A percentile compares a stretch with the other conserved stretches of the same genome.
phyloP scores from a whole-genome alignment of 768 basidiomycete genomes.

The Trametes gibbosa region DNA sequence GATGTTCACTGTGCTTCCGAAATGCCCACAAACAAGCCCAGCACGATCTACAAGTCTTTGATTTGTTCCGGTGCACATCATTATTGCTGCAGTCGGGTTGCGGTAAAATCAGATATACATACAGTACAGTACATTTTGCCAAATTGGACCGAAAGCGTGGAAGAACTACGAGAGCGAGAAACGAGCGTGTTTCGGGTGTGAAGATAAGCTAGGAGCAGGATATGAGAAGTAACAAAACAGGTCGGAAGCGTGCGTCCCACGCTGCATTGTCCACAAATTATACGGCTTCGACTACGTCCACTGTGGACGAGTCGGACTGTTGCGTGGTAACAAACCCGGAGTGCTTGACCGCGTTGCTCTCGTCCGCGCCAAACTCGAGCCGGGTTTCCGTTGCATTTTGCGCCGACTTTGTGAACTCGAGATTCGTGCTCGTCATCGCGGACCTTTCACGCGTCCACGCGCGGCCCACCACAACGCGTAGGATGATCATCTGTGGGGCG shows the following conservation, averaged over 20 bases:
- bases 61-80: too few species aligned
- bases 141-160: too few species aligned
- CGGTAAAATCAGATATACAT: too few species aligned
- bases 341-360: neutral
- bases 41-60: too few species aligned
- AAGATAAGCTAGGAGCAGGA: too few species aligned
- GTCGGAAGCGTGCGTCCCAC: neutral
- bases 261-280: neutral
- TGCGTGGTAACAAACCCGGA: neutral
- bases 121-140: too few species aligned
- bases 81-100: too few species aligned
- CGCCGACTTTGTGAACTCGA: constrained; percentile 12
- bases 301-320: neutral
- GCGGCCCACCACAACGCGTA: constrained; percentile 16
- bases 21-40: too few species aligned
- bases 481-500: constrained; percentile 18
- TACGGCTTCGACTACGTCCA: neutral
- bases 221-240: too few species aligned
- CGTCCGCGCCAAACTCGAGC: neutral
- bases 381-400: neutral
- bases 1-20: too few species aligned
- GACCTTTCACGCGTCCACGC: constrained; percentile 16
- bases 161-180: too few species aligned
- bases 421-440: constrained; percentile 1
- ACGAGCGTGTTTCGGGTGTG: too few species aligned